Conservation (phyloP, 1,284 basidiomycete genomes). For the Xerocomus minutiporus region DNA sequence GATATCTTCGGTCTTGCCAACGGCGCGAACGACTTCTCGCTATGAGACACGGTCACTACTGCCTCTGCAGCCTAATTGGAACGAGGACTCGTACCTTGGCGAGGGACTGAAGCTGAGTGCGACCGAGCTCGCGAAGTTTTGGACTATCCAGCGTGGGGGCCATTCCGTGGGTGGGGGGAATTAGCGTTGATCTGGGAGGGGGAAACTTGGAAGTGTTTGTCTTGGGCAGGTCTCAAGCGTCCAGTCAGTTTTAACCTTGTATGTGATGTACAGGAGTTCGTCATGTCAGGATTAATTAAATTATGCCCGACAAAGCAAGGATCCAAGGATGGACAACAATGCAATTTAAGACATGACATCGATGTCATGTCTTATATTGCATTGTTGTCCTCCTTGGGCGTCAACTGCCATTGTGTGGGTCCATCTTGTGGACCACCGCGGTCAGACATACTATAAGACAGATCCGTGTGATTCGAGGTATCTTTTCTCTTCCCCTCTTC, state of each 20-base stretch:
- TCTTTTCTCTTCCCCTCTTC: neutral
- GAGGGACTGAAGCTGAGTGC: conserved; percentile 24
- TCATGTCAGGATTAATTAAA: neutral
- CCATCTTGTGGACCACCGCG: conserved; percentile 13
- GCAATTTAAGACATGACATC: neutral
- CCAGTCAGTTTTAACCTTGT: conserved; percentile 1
- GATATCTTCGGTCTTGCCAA: conserved; percentile 29
- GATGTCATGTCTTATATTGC: neutral
- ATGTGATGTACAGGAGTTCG: neutral
- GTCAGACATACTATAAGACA: conserved; percentile 9
- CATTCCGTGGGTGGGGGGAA: neutral
- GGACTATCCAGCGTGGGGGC: conserved; percentile 13
- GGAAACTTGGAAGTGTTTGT: neutral
- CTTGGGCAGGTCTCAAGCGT: neutral
- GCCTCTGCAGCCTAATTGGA: too few species aligned
- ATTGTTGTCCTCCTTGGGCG: too few species aligned
- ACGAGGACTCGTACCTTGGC: conserved; percentile 20
- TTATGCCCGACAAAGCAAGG: neutral
- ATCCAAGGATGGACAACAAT: neutral
- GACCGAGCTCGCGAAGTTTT: conserved; percentile 21
- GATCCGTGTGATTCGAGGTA: neutral
- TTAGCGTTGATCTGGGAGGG: neutral
- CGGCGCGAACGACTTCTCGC: conserved; percentile 22
- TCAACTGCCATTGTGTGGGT: conserved; percentile 3
- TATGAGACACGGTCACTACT: conserved; percentile 4